phyloP scores from a whole-genome alignment of 106 monocot genomes.

The Hemerocallis citrina region DNA sequence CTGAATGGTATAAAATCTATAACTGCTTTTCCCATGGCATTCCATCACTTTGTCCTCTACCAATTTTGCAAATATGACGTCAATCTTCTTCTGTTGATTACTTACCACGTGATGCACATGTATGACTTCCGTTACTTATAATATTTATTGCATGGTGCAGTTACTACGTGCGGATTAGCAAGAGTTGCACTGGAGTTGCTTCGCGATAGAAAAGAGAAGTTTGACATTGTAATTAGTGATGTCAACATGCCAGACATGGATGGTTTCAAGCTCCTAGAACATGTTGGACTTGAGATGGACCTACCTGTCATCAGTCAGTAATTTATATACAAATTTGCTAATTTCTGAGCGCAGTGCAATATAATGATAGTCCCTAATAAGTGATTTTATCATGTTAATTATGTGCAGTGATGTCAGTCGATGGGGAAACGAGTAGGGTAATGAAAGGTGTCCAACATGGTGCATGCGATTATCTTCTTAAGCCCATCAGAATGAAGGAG shows the following conservation, averaged over 20 bases:
- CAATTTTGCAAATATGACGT: no score
- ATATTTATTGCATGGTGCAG: conserved; percentile 31
- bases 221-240: conserved; percentile 97
- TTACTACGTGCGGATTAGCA: conserved; percentile 82
- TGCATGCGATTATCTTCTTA: conserved; percentile 94
- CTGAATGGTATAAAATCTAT: no score
- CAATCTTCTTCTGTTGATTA: no score
- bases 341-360: background rate
- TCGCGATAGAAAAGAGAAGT: conserved; percentile 73
- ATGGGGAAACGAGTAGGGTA: conserved; percentile 95
- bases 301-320: conserved; percentile 91
- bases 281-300: conserved; percentile 97
- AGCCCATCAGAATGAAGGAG: conserved; percentile 94
- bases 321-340: background rate
- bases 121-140: no score
- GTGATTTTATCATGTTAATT: background rate
- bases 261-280: conserved; percentile 96
- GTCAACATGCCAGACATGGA: conserved; percentile 97
- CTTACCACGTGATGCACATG: no score
- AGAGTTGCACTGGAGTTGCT: conserved; percentile 66
- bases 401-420: conserved; percentile 91
- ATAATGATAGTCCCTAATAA: background rate
- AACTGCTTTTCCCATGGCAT: no score
- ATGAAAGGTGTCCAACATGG: conserved; percentile 99
- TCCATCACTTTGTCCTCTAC: no score